These are phyloP conservation scores for Carallia brachiata DNA, from an alignment of 345 rosid genomes.

Conservation along the genomic window DNA sequence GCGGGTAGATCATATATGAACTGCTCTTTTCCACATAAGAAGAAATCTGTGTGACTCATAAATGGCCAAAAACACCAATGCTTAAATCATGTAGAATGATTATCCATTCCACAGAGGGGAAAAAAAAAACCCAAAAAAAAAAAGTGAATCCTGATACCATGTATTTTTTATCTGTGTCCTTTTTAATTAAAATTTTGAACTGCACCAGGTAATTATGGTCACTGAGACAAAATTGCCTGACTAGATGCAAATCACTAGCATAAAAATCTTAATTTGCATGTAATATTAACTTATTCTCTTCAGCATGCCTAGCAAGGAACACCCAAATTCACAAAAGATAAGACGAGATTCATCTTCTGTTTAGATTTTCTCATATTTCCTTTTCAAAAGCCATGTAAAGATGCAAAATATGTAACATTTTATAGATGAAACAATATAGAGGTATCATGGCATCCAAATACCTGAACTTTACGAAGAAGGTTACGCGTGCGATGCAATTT, in stretches of 20 bases:
- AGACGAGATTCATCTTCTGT: background rate
- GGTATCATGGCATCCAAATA: conserved; percentile 12
- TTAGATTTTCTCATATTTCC: background rate
- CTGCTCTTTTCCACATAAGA: conserved; percentile 69
- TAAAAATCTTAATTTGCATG: background rate
- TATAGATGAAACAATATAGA: conserved; percentile 5
- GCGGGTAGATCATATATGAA: conserved; percentile 98
- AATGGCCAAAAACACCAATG: conserved; percentile 21
- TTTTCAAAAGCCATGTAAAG: background rate
- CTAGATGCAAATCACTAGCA: background rate
- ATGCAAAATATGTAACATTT: background rate
- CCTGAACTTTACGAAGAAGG: conserved; percentile 99
- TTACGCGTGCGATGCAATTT: conserved; percentile 91
- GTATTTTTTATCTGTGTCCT: background rate
- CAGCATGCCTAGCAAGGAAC: conserved; percentile 1
- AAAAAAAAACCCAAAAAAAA: background rate
- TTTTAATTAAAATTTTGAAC: background rate
- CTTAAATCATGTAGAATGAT: background rate
- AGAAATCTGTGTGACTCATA: conserved; percentile 37
- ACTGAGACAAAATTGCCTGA: conserved; percentile 8
- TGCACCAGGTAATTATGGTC: background rate
- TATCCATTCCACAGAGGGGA: background rate
- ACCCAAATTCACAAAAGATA: background rate
- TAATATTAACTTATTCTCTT: background rate
- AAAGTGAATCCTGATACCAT: background rate